Conservation (phyloP, 2,329 filamentous ascomycete genomes). For the Hymenoscyphus salicellus region DNA sequence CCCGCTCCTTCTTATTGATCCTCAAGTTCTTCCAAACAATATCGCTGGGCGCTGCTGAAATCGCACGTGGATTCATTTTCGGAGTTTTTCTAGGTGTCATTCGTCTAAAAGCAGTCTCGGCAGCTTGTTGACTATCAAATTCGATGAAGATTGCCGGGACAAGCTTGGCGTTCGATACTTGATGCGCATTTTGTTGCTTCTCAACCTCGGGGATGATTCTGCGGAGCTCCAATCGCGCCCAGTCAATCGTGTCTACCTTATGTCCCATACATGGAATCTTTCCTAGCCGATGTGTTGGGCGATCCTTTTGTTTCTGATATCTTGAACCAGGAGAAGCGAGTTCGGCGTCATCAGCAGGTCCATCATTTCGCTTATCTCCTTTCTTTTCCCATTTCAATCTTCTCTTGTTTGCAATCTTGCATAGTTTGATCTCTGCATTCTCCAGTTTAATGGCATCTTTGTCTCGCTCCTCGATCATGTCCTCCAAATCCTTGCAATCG, state of each 20-base stretch:
- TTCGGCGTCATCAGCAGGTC: constrained; percentile 53
- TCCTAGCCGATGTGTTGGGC: constrained; percentile 71
- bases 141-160: constrained; percentile 75
- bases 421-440: constrained; percentile 79
- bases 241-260: constrained; percentile 93
- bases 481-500: constrained; percentile 72
- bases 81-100: constrained; percentile 79
- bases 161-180: constrained; percentile 59
- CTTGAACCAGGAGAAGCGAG: constrained; percentile 66
- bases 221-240: constrained; percentile 74
- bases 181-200: constrained; percentile 63
- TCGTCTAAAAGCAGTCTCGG: constrained; percentile 80
- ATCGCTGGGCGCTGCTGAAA: constrained; percentile 75
- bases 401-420: constrained; percentile 71
- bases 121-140: constrained; percentile 75
- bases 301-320: constrained; percentile 68
- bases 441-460: constrained; percentile 79
- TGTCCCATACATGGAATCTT: constrained; percentile 70
- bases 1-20: constrained; percentile 78
- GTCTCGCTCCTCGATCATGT: constrained; percentile 78
- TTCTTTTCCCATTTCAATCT: constrained; percentile 56
- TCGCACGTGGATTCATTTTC: constrained; percentile 76
- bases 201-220: constrained; percentile 70
- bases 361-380: constrained; percentile 47
- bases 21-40: constrained; percentile 83